Percentiles rank a stretch among this genome's conserved stretches.
Conservation (phyloP, 371 early-diverging fungal genomes). For the Capniomyces stellatus region DNA sequence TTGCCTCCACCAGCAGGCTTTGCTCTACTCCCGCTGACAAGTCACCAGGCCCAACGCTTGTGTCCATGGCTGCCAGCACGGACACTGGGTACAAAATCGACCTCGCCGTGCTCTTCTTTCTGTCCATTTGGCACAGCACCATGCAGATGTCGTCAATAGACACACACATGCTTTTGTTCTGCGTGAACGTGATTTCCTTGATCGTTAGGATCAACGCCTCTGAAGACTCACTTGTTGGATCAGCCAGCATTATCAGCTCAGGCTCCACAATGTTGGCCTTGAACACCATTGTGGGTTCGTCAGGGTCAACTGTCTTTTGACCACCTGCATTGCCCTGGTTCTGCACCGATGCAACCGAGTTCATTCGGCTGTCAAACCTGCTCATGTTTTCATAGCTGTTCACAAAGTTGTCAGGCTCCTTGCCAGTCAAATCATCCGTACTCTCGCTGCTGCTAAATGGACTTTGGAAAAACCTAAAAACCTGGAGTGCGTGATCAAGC, state of each 20-base stretch:
- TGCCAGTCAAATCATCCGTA: background rate
- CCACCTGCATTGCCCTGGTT: background rate
- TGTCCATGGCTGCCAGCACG: background rate
- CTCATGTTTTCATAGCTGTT: too few species aligned
- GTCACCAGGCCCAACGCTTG: background rate
- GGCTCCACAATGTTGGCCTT: constrained; percentile 63
- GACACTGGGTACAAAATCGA: constrained; percentile 63
- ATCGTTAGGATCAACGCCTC: constrained; percentile 79
- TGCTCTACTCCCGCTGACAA: background rate
- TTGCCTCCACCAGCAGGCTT: background rate
- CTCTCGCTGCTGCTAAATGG: background rate
- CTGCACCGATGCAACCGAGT: background rate
- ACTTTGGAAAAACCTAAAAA: constrained; percentile 12
- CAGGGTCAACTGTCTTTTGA: background rate
- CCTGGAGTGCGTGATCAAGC: constrained; percentile 11
- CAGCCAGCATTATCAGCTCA: constrained; percentile 73
- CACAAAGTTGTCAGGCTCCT: too few species aligned
- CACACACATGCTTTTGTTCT: constrained; percentile 51
- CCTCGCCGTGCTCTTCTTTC: constrained; percentile 51
- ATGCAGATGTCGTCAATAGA: constrained; percentile 71
- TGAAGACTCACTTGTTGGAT: constrained; percentile 45
- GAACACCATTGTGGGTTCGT: constrained; percentile 23
- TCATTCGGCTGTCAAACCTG: background rate
- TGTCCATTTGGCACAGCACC: constrained; percentile 80
- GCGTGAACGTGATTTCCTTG: constrained; percentile 55